A percentile compares a stretch with the other conserved stretches of the same genome.
phyloP scores from a whole-genome alignment of 1,284 basidiomycete species.

The Coniferiporia weirii region DNA sequence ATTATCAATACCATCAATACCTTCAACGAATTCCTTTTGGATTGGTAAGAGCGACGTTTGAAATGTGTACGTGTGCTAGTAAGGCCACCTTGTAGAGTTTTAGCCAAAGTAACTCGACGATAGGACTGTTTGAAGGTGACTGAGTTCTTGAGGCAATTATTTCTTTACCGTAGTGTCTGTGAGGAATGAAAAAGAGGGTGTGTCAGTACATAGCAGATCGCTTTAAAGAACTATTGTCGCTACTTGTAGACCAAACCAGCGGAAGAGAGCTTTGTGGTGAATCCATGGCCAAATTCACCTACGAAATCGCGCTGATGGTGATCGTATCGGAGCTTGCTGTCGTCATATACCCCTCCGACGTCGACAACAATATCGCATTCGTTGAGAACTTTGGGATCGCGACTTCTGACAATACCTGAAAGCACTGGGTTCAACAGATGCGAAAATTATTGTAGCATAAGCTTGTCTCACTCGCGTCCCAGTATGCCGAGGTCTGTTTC shows the following conservation, averaged over 20 bases:
- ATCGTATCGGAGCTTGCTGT: conserved; percentile 77
- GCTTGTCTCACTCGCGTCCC: conserved; percentile 53
- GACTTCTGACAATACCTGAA: conserved; percentile 71
- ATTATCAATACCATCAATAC: conserved; percentile 94
- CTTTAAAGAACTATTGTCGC: conserved; percentile 21
- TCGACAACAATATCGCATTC: conserved; percentile 96
- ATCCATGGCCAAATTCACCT: conserved; percentile 85
- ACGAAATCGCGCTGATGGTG: conserved; percentile 95
- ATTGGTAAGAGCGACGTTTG: background rate
- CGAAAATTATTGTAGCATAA: background rate
- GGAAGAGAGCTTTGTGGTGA: conserved; percentile 84
- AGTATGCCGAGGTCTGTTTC: conserved; percentile 72
- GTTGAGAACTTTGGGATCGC: conserved; percentile 77
- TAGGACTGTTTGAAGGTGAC: conserved; percentile 49
- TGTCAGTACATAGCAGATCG: conserved; percentile 4
- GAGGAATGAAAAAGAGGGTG: conserved; percentile 6
- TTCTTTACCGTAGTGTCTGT: conserved; percentile 88
- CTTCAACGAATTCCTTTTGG: conserved; percentile 85
- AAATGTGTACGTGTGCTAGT: background rate
- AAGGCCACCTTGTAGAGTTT: conserved; percentile 75
- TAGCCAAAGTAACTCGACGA: conserved; percentile 74
- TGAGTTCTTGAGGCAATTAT: conserved; percentile 70
- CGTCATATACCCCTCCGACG: conserved; percentile 91
- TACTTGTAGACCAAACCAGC: conserved; percentile 95
- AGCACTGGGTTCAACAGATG: background rate